phyloP scores from a whole-genome alignment of 2,329 filamentous ascomycete genomes.

The Colletotrichum paranaense region DNA sequence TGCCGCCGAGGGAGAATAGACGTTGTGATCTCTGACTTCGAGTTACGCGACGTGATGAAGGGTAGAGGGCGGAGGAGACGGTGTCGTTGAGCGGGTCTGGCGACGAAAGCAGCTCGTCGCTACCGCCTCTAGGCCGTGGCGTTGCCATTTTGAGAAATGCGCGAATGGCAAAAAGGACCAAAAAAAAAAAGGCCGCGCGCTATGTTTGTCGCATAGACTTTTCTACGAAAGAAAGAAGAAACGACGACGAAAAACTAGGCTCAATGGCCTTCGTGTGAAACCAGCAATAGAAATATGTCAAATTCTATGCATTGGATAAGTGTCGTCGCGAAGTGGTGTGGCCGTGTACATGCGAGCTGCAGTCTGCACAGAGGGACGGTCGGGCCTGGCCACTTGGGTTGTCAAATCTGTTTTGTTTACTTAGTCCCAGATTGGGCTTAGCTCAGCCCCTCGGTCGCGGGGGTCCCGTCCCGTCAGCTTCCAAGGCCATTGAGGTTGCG shows the following conservation, averaged over 20 bases:
- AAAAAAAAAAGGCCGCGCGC: constrained; percentile 11
- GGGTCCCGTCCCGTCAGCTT: not conserved
- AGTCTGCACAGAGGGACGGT: not conserved
- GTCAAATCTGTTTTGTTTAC: constrained; percentile 35
- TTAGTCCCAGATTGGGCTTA: constrained; percentile 12
- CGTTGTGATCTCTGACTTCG: constrained; percentile 55
- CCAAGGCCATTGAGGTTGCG: not conserved
- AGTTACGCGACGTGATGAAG: constrained; percentile 50
- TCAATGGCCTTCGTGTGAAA: constrained; percentile 15
- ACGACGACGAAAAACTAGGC: constrained; percentile 1
- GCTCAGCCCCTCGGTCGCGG: not conserved
- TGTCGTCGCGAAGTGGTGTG: constrained; percentile 25
- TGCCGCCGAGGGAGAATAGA: constrained; percentile 47
- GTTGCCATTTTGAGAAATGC: constrained; percentile 46
- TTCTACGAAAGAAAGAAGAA: constrained; percentile 14
- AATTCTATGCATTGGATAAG: constrained; percentile 28
- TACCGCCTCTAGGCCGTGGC: constrained; percentile 38
- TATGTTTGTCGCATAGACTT: constrained; percentile 13
- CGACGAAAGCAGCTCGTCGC: constrained; percentile 59
- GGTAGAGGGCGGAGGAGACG: constrained; percentile 45
- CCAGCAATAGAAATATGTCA: constrained; percentile 14
- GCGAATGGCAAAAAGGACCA: not conserved
- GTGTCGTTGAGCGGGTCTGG: constrained; percentile 62
- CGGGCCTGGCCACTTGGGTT: constrained; percentile 8
- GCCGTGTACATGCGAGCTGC: constrained; percentile 10